Conservation (phyloP, 148 eudicot species). For the Silene conica region DNA sequence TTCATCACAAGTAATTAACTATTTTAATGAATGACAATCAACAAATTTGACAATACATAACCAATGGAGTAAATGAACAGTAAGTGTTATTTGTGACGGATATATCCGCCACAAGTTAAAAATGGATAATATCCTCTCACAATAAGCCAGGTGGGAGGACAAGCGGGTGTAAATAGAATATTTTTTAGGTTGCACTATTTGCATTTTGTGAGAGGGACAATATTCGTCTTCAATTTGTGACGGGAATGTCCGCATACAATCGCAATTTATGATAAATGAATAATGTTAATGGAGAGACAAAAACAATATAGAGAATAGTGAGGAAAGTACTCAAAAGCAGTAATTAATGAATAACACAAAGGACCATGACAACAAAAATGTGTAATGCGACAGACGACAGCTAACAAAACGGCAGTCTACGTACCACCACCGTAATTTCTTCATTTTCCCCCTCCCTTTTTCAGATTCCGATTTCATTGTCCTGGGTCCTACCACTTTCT, state of each 20-base stretch:
- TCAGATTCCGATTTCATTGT: not conserved
- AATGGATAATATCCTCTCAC: too few species aligned
- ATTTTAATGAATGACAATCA: not conserved
- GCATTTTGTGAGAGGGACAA: too few species aligned
- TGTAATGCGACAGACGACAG: constrained; percentile 15
- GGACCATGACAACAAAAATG: not conserved
- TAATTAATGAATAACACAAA: not conserved
- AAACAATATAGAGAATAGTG: not conserved
- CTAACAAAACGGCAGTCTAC: constrained; percentile 21
- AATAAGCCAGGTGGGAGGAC: too few species aligned
- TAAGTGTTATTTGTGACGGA: too few species aligned
- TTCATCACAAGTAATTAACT: not conserved
- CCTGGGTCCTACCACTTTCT: too few species aligned
- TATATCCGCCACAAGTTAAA: too few species aligned
- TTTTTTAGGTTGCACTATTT: too few species aligned
- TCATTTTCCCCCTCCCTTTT: not conserved
- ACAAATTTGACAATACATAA: not conserved
- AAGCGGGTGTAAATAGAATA: too few species aligned
- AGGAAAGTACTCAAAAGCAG: not conserved
- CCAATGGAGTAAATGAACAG: not conserved
- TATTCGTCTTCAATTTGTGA: too few species aligned
- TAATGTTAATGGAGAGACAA: not conserved
- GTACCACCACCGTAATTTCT: constrained; percentile 1
- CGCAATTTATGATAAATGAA: not conserved
- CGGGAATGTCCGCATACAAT: too few species aligned